Base-by-base conservation (phyloP, 768 basidiomycete genomes). In the Mycena filopes region DNA sequence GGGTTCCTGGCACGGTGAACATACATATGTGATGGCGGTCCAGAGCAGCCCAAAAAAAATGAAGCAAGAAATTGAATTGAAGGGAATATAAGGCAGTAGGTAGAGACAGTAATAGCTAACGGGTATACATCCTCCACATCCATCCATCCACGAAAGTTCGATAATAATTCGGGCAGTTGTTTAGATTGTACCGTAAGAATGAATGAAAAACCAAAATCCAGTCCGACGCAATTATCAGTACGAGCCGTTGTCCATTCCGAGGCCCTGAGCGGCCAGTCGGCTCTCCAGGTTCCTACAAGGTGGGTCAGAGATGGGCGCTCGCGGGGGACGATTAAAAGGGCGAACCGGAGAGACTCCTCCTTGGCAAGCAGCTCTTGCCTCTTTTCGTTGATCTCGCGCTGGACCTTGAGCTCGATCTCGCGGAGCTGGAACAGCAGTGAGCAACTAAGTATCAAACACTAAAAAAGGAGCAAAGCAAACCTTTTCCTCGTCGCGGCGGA, bases 331-430 rank as follows among this genome's bases (percentile, higher is more conserved):
- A 31, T 10, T 31, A 36, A 53, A 40, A 29, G n/a, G n/a, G 70
- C 83, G 20, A 60, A 89, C 89, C 89, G 83, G 72, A 92, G 86
- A 21, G 89, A 87, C 73, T 92, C 92, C 77, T 96, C 94, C 77
- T 94, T 94, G 46, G 93, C 95, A 74, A 92, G 75, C 48, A 96
- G 81, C 76, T 95, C 90, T 74, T 96, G 93, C 70, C 90, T 84
- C 80, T 92, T 93, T 81, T 95, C 89, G 76, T 90, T 90, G 76
- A 96, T 91, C 76, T 96, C 94, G 61, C 94, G 84, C 76, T 95
- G 93, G 31, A 94, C 90, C 70, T 89, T 90, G 70, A 95, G 80
- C 75, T 96, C 94, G 75, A 93, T 87, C 75, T 95, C 95, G 69
- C 93, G 91, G 33, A 96, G 81, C 87, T 90, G 72, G 40, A 57